phyloP scores from a whole-genome alignment of 768 basidiomycete species.

The Boletus vinaceobasis region DNA sequence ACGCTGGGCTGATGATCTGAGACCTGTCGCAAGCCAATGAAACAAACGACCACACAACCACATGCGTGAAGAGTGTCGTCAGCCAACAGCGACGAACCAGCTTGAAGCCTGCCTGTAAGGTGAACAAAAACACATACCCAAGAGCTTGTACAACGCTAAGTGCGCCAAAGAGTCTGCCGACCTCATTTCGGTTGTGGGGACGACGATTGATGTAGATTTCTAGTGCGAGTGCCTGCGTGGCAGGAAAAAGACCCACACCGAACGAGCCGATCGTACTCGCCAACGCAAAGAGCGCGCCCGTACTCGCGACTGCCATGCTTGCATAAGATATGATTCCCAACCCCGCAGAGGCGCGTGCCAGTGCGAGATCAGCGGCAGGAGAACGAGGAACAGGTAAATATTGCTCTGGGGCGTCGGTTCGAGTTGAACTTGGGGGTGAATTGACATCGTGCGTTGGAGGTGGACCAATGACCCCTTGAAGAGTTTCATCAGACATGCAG shows the following conservation, averaged over 20 bases:
- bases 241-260: conserved; percentile 61
- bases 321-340: conserved; percentile 54
- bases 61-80: background rate
- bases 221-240: conserved; percentile 68
- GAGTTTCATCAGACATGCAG: conserved; percentile 17
- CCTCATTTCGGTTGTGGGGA: conserved; percentile 45
- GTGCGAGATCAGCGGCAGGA: conserved; percentile 61
- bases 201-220: conserved; percentile 56
- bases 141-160: conserved; percentile 71
- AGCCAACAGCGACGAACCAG: background rate
- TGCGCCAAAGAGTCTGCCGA: conserved; percentile 77
- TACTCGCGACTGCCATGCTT: conserved; percentile 46
- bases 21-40: conserved; percentile 37
- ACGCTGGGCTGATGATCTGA: conserved; percentile 65
- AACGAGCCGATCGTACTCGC: conserved; percentile 52
- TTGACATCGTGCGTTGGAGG: conserved; percentile 1
- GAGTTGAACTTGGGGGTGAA: conserved; percentile 2
- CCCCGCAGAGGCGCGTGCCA: conserved; percentile 59
- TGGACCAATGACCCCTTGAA: background rate
- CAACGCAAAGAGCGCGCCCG: conserved; percentile 48
- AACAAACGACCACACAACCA: background rate
- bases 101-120: background rate
- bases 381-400: conserved; percentile 32
- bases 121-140: conserved; percentile 38
- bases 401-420: background rate